These are phyloP conservation scores for Leccinum truebloodii DNA, from an alignment of 768 basidiomycete genomes.

Conservation along the genomic window DNA sequence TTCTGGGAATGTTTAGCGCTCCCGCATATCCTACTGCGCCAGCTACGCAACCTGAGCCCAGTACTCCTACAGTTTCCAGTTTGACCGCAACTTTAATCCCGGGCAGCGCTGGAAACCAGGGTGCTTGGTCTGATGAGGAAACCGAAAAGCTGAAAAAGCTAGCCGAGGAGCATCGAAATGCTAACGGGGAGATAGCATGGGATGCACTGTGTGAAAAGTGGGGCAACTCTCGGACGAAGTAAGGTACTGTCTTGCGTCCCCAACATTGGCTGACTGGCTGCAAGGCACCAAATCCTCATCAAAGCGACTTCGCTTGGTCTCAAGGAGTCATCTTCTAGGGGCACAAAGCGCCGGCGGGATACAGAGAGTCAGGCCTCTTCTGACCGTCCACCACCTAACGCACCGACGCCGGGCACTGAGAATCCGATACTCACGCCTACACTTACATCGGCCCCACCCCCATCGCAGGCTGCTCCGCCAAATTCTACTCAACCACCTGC, in stretches of 20 bases:
- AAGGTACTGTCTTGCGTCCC: slow-evolving; percentile 15
- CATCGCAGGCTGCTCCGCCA: slow-evolving; percentile 35
- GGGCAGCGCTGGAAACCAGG: slow-evolving; percentile 53
- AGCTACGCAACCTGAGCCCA: slow-evolving; percentile 25
- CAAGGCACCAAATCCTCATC: slow-evolving; percentile 79
- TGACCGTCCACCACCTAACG: slow-evolving; percentile 24
- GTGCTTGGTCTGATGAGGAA: slow-evolving; percentile 80
- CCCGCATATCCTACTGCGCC: slow-evolving; percentile 52
- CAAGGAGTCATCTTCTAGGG: slow-evolving; percentile 71
- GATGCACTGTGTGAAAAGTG: slow-evolving; percentile 74
- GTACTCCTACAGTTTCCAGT: slow-evolving; percentile 30
- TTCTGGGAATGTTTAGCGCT: slow-evolving; percentile 33
- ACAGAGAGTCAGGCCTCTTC: slow-evolving; percentile 35
- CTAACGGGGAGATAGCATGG: slow-evolving; percentile 63
- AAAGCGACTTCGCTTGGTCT: slow-evolving; percentile 79
- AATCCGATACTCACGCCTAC: slow-evolving; percentile 20
- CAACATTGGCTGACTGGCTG: slow-evolving; percentile 6
- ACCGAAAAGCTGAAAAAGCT: slow-evolving; percentile 65
- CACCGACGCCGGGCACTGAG: slow-evolving; percentile 23
- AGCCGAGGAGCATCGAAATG: slow-evolving; percentile 63
- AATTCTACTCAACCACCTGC: slow-evolving; percentile 19
- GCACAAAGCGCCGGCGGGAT: slow-evolving; percentile 60
- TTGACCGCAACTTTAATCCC: slow-evolving; percentile 16
- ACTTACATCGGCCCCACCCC: slow-evolving; percentile 30
- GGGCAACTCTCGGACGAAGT: slow-evolving; percentile 76